Evolutionary conservation across 768 basidiomycete genomes (phyloP).

Genomic region (Trametes elegans): DNA sequence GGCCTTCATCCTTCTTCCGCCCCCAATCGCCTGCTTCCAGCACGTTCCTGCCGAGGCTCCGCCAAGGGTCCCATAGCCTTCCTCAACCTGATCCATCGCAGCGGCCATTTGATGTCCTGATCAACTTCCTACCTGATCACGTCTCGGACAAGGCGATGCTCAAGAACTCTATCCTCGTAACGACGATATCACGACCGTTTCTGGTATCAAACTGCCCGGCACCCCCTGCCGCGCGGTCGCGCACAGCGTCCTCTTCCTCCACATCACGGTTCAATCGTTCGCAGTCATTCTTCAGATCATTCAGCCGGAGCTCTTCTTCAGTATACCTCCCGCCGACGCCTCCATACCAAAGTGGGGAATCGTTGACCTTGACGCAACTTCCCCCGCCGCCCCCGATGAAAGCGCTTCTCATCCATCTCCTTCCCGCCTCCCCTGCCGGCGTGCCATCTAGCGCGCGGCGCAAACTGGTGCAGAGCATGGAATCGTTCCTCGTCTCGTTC

Average conservation of each 20-base stretch:
- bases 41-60: slow-evolving; percentile 5
- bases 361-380: background rate
- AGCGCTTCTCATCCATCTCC: slow-evolving; percentile 33
- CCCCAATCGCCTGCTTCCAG: slow-evolving; percentile 13
- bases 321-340: slow-evolving; percentile 14
- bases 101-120: slow-evolving; percentile 37
- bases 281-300: slow-evolving; percentile 12
- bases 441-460: slow-evolving; percentile 21
- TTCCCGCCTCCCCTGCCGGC: slow-evolving; percentile 23
- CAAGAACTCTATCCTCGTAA: slow-evolving; percentile 40
- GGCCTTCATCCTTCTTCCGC: slow-evolving; percentile 10
- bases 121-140: slow-evolving; percentile 35
- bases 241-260: slow-evolving; percentile 6
- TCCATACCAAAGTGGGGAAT: slow-evolving; percentile 15
- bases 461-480: slow-evolving; percentile 36
- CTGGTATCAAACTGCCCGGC: slow-evolving; percentile 24
- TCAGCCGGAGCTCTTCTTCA: slow-evolving; percentile 12
- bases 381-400: slow-evolving; percentile 3
- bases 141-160: slow-evolving; percentile 35
- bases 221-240: background rate
- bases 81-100: slow-evolving; percentile 32
- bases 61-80: slow-evolving; percentile 13
- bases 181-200: slow-evolving; percentile 38
- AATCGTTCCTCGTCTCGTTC: slow-evolving; percentile 38
- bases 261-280: slow-evolving; percentile 4